Evolutionary conservation across 2,329 filamentous ascomycete species (phyloP).

Genomic region (Botrytis elliptica): DNA sequence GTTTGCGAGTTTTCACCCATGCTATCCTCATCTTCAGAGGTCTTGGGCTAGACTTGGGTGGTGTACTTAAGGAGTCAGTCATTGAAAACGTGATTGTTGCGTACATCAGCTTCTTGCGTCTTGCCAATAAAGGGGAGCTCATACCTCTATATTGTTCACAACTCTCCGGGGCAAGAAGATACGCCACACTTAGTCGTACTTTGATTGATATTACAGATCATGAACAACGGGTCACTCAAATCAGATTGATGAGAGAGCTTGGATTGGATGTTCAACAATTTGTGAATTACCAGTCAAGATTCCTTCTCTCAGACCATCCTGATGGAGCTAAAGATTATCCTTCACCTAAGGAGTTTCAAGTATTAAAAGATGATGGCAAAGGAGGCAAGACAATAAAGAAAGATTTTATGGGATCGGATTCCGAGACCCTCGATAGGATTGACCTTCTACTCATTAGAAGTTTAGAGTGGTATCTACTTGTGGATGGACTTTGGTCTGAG

Average conservation of each 20-base stretch:
- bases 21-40: slow-evolving; percentile 67
- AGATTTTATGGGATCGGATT: slow-evolving; percentile 68
- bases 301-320: slow-evolving; percentile 52
- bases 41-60: slow-evolving; percentile 50
- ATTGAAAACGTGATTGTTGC: slow-evolving; percentile 72
- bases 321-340: slow-evolving; percentile 42
- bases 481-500: slow-evolving; percentile 69
- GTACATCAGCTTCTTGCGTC: slow-evolving; percentile 78
- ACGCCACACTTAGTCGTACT: slow-evolving; percentile 72
- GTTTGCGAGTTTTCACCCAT: slow-evolving; percentile 68
- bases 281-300: slow-evolving; percentile 64
- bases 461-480: slow-evolving; percentile 79
- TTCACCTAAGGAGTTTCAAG: slow-evolving; percentile 49
- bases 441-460: slow-evolving; percentile 73
- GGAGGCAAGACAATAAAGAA: slow-evolving; percentile 64
- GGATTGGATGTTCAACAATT: slow-evolving; percentile 71
- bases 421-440: slow-evolving; percentile 59
- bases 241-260: slow-evolving; percentile 73
- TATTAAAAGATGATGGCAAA: slow-evolving; percentile 48
- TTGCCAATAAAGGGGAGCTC: slow-evolving; percentile 69
- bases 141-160: slow-evolving; percentile 88
- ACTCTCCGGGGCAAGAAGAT: slow-evolving; percentile 61
- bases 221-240: slow-evolving; percentile 63
- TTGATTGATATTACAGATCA: slow-evolving; percentile 69
- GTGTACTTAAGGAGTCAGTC: slow-evolving; percentile 41